These are phyloP conservation scores for Phellinidium pouzarii DNA, from an alignment of 1,284 basidiomycete species.

Conservation along the genomic window DNA sequence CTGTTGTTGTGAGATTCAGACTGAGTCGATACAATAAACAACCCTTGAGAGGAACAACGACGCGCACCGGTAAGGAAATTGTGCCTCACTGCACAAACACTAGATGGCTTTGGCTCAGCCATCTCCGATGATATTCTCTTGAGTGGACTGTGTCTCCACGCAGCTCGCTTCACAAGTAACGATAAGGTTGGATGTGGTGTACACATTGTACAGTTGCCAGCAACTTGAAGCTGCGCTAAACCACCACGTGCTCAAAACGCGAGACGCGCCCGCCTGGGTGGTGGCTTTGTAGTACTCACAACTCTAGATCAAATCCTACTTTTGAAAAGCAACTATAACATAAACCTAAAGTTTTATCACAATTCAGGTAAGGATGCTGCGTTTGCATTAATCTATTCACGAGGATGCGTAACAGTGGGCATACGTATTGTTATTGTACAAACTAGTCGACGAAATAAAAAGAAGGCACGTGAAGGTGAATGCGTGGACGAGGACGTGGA, in stretches of 20 bases:
- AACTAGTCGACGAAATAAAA: not conserved
- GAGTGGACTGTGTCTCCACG: no score
- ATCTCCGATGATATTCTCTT: no score
- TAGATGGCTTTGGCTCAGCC: not conserved
- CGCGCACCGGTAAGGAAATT: not conserved
- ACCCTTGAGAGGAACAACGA: not conserved
- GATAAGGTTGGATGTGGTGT: no score
- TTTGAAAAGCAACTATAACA: no score
- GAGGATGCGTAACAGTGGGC: not conserved
- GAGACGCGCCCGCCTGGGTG: no score
- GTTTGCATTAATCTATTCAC: not conserved
- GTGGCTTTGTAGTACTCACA: no score
- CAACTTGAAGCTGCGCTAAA: no score
- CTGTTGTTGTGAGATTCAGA: not conserved
- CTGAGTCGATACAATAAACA: not conserved
- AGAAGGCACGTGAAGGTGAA: not conserved
- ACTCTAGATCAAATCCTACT: no score
- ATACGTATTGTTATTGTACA: not conserved
- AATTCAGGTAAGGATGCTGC: not conserved
- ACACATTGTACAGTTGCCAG: no score
- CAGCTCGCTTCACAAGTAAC: no score
- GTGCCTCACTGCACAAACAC: not conserved
- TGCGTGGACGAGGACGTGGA: not conserved
- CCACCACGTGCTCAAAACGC: no score
- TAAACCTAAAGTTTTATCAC: no score